phyloP scores from a whole-genome alignment of 257 asterid species.

The Penstemon barbatus region DNA sequence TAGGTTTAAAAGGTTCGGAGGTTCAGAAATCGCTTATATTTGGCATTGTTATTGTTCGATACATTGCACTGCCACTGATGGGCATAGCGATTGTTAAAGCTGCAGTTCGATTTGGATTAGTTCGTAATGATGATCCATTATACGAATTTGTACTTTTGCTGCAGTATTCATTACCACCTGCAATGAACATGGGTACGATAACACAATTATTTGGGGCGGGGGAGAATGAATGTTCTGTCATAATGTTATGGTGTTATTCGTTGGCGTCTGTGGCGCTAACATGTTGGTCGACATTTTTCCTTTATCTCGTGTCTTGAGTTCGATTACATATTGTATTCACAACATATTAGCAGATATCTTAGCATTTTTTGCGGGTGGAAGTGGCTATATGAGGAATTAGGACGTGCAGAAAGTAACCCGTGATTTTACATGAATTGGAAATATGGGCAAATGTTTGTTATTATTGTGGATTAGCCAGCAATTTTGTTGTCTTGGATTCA shows the following conservation, averaged over 20 bases:
- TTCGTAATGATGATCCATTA: slow-evolving; percentile 48
- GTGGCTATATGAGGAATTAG: too few relatives aligned
- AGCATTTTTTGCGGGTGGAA: too few relatives aligned
- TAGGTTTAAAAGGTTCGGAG: slow-evolving; percentile 68
- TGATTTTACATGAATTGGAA: too few relatives aligned
- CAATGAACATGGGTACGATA: slow-evolving; percentile 78
- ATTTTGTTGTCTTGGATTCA: too few relatives aligned
- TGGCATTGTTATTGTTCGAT: slow-evolving; percentile 63
- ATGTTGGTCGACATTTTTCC: slow-evolving; percentile 32
- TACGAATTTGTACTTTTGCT: slow-evolving; percentile 78
- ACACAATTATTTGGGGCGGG: slow-evolving; percentile 36
- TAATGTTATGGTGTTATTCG: slow-evolving; percentile 35
- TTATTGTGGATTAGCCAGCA: too few relatives aligned
- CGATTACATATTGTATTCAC: too few relatives aligned
- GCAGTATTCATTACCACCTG: slow-evolving; percentile 87
- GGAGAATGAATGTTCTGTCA: slow-evolving; percentile 39
- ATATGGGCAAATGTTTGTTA: too few relatives aligned
- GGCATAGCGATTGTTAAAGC: slow-evolving; percentile 71
- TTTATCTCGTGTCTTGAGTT: slow-evolving; percentile 23
- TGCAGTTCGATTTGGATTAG: slow-evolving; percentile 57
- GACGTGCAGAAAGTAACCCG: too few relatives aligned
- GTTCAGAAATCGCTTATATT: slow-evolving; percentile 53
- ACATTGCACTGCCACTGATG: slow-evolving; percentile 57
- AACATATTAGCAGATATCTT: too few relatives aligned
- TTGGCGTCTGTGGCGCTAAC: slow-evolving; percentile 36